Base-by-base conservation (phyloP, 2,329 filamentous ascomycete species). In the Aspergillus sp. region DNA sequence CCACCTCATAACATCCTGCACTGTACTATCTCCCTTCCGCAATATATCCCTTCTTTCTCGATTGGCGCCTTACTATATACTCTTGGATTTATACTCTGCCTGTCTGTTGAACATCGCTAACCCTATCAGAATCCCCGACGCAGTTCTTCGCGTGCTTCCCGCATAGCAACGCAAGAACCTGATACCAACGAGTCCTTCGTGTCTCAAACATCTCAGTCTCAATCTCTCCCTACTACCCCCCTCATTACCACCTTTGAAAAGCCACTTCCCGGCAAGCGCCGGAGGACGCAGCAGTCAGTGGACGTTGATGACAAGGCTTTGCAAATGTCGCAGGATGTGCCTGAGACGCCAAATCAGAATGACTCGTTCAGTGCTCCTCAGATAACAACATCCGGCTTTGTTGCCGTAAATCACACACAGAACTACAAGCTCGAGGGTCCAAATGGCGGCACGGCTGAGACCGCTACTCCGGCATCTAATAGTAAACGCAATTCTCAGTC, bases 201-300 rank as follows among this genome's bases (percentile, higher is more conserved):
- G 15, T 52, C 58, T 37, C 55, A 55, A 32, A 50, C 55, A 4
- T 56, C 57, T 32, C 54, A 52, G 38, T 60, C 58, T 27, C 54
- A 52, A 32, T 60, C 58, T 47, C 48, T 60, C 1, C 54, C 58
- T 13, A 45, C 55, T 12, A 58, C 56, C 5, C 56, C 56, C 23
- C 41, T 58, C 20, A 50, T 48, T 17, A 51, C 58, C 10, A 51
- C 55, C 7, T 60, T 60, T 32, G 58, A 60, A 13, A 25, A 53
- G n/a, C 20, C 52, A 12, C 42, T 51, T 10, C 55, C 56, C 15
- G 45, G 50, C n/a, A 59, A 58, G 42, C 55, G 55, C 13, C 53
- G 53, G 33, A 55, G 49, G 25, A 58, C 55, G 17, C 53, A 50
- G 25, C 50, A 50, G 7, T 49, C 48, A n/a, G 27, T 51, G 7